Evolutionary conservation across 164 flowering plant genomes (phyloP), one percentile per base, ranked within the genome.

Genomic region (Piper longum): DNA sequence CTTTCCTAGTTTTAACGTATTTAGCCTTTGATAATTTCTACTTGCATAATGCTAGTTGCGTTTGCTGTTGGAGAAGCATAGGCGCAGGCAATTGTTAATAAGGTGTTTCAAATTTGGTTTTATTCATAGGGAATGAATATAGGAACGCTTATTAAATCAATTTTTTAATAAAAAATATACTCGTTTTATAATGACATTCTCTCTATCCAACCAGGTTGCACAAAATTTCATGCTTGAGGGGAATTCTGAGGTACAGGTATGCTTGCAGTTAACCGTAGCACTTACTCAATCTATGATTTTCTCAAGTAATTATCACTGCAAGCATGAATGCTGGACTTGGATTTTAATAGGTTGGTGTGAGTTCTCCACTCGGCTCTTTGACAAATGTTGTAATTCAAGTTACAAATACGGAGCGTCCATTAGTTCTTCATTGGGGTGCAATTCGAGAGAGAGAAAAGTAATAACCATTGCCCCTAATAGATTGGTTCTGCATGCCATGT

Each of bases 351-450:
- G 85, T 93, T 71, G 74, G 63, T 70, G 85, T 86, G 60, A 77
- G 67, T 59, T 57, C 65, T 65, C 68, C 82, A 14, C 43, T 75
- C 56, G 85, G 80, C 19, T 70, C 78, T 68, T 54, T 44, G 12
- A 64, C 73, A 43, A 82, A 80, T 68, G 64, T 93, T 55, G 78
- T 83, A 66, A 61, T 93, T 62, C 83, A 74, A 73, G 80, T 90
- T 48, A 71, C 87, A 40, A 74, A 83, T 72, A 79, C 77, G 66
- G 79, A 81, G 70, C 74, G 77, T 63, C 73, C 84, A 62, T 64
- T 93, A 70, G 59, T 78, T 71, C 85, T 93, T 56, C 99, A 93
- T 68, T 93, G 99, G 99, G 99, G 99, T 73, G 87, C 65, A 14
- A 72, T 90, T 70, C 70, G 68, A 57, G 81, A 80, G 64, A 72